Percentiles rank a stretch among this genome's conserved stretches.
These are phyloP conservation scores for Vachellia collinsii DNA, from an alignment of 306 rosid species.

Conservation along the genomic window DNA sequence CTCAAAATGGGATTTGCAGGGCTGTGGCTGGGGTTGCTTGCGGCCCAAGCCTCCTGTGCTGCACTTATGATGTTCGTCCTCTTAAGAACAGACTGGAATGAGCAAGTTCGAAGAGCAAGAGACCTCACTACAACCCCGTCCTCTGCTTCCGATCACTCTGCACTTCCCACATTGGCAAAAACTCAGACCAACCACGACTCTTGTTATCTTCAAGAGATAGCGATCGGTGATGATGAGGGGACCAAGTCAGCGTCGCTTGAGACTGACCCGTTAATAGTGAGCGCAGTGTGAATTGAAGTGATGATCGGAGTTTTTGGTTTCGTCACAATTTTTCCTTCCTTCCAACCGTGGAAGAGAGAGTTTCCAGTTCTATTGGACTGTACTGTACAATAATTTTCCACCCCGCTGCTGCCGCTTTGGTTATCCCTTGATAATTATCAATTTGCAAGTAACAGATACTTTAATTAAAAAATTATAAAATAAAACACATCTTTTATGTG, in stretches of 20 bases:
- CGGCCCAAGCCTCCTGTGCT: slow-evolving; percentile 88
- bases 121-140: slow-evolving; percentile 56
- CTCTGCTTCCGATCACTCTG: slow-evolving; percentile 20
- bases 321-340: slow-evolving; percentile 30
- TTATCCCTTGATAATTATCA: not conserved
- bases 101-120: slow-evolving; percentile 64
- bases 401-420: slow-evolving; percentile 9
- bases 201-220: slow-evolving; percentile 52
- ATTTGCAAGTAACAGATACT: not conserved
- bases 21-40: slow-evolving; percentile 93
- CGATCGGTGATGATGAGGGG: slow-evolving; percentile 44
- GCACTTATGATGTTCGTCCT: slow-evolving; percentile 80
- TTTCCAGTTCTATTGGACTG: slow-evolving; percentile 43
- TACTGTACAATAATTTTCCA: slow-evolving; percentile 29
- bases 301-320: not conserved
- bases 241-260: slow-evolving; percentile 51
- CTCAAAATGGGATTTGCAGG: slow-evolving; percentile 80
- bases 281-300: slow-evolving; percentile 29
- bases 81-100: slow-evolving; percentile 76
- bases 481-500: no score
- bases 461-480: not conserved
- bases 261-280: slow-evolving; percentile 61
- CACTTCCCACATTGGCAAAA: slow-evolving; percentile 40
- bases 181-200: slow-evolving; percentile 13
- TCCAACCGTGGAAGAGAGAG: slow-evolving; percentile 12